Evolutionary conservation across 805 yeast genomes (phyloP), one percentile per base, ranked within the genome.

Genomic region (Hanseniaspora valbyensis): DNA sequence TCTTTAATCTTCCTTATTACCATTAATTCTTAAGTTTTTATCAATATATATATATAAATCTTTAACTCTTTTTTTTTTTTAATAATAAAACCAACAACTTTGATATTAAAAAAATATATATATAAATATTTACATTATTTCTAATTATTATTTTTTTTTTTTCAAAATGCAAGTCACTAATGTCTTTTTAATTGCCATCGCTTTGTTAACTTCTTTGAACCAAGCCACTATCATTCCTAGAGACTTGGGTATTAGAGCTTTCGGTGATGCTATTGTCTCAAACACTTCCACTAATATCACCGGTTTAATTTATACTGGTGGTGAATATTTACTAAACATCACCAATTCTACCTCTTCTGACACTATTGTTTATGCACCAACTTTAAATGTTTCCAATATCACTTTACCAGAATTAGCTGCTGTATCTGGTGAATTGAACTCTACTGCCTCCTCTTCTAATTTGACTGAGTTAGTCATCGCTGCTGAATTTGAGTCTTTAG

Each of bases 401-500:
- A 62, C 61, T 49, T 33, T 56, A n/a, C 55, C 62, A 16, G 60
- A 62, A 51, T 49, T 62, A 21, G 56, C 56, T 44, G 22, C 43
- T 4, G 52, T 59, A 14, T 55, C 59, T 2, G 22, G 45, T 2
- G 24, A 41, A 6, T 53, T 57, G 26, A 59, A 60, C 42, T 32
- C 59, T 4, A 54, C 52, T 21, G 48, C 53, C n/a, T 58, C 50
- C 39, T 58, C 60, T 53, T 42, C 54, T 29, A 36, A 59, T 14
- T 42, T 53, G 29, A 53, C 60, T 14, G 55, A 58, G 49, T 56
- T 56, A 18, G 60, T 61, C 21, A 50, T 61, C 22, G 49, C 59
- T 12, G 54, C 58, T n/a, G 52, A 54, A 28, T 53, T 45, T 28
- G 52, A 52, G n/a, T 54, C 61, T 16, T 41, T 61, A 24, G 64